Percentiles rank a stretch among this genome's conserved stretches.
These are phyloP conservation scores for Diaporthe batatas DNA, from an alignment of 2,329 filamentous ascomycete species.

Conservation along the genomic window DNA sequence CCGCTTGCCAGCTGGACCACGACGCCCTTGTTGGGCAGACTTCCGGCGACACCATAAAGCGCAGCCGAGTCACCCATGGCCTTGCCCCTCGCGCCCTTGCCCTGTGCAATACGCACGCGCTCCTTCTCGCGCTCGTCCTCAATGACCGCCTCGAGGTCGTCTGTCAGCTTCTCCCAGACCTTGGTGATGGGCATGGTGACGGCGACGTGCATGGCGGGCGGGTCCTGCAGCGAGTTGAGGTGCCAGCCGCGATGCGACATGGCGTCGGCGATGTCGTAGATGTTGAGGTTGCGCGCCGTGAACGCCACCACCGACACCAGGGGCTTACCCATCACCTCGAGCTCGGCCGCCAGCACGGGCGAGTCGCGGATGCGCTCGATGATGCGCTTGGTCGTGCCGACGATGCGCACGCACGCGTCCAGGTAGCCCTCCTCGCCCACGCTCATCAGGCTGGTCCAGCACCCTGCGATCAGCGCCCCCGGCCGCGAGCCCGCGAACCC, in stretches of 20 bases:
- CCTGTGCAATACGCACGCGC: constrained; percentile 77
- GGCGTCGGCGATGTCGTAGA: constrained; percentile 93
- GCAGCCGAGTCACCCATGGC: constrained; percentile 85
- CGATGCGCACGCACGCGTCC: constrained; percentile 87
- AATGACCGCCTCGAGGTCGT: constrained; percentile 76
- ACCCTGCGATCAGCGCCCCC: constrained; percentile 93
- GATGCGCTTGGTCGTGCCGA: constrained; percentile 87
- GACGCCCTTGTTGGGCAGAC: constrained; percentile 94
- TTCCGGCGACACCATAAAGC: constrained; percentile 94
- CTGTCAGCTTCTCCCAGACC: constrained; percentile 82
- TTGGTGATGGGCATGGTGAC: constrained; percentile 89
- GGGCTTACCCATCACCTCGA: constrained; percentile 86
- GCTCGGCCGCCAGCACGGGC: constrained; percentile 76
- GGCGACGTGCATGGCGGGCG: constrained; percentile 92
- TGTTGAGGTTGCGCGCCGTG: constrained; percentile 83
- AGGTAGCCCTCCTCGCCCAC: constrained; percentile 92
- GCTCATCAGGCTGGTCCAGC: constrained; percentile 92
- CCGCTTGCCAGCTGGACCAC: constrained; percentile 91
- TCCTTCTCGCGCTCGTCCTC: constrained; percentile 86
- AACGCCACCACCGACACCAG: constrained; percentile 94
- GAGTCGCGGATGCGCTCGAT: constrained; percentile 79
- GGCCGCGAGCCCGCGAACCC: constrained; percentile 92
- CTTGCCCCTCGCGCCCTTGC: constrained; percentile 74
- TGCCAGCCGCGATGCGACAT: constrained; percentile 93
- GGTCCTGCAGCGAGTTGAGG: constrained; percentile 91